phyloP scores from a whole-genome alignment of 1,284 basidiomycete species.

The Ustilago loliicola region DNA sequence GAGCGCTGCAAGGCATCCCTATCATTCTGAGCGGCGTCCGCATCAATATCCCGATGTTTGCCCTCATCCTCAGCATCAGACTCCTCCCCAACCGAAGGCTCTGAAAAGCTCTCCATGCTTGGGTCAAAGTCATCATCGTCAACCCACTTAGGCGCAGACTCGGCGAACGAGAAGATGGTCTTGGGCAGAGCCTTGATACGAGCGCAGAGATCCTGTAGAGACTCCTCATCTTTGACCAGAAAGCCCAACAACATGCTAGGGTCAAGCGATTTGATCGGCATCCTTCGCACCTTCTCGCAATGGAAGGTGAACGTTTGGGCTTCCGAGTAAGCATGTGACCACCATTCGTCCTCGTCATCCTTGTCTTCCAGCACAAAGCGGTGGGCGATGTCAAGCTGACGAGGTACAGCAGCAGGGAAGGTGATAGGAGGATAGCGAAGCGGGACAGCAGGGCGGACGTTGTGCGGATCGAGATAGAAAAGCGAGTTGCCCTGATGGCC shows the following conservation, averaged over 20 bases:
- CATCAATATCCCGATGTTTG: background rate
- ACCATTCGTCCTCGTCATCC: slow-evolving; percentile 73
- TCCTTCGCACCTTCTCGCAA: slow-evolving; percentile 91
- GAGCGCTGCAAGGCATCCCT: background rate
- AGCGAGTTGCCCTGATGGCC: slow-evolving; percentile 79
- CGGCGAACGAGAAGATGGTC: slow-evolving; percentile 72
- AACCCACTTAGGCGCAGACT: slow-evolving; percentile 86
- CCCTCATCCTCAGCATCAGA: slow-evolving; percentile 22
- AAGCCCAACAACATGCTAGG: slow-evolving; percentile 98
- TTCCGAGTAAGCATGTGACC: slow-evolving; percentile 76
- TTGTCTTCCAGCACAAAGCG: slow-evolving; percentile 23
- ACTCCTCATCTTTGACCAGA: slow-evolving; percentile 82
- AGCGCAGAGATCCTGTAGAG: slow-evolving; percentile 84
- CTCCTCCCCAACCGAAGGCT: slow-evolving; percentile 46
- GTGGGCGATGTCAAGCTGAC: slow-evolving; percentile 20
- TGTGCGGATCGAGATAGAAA: slow-evolving; percentile 96
- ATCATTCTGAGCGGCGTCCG: background rate
- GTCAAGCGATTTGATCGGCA: slow-evolving; percentile 89
- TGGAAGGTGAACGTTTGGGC: slow-evolving; percentile 88
- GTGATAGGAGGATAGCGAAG: slow-evolving; percentile 76
- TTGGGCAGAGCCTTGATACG: slow-evolving; percentile 71
- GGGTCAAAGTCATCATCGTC: slow-evolving; percentile 83
- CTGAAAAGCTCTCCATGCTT: slow-evolving; percentile 72
- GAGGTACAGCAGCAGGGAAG: slow-evolving; percentile 50
- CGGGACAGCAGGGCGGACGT: slow-evolving; percentile 84